Evolutionary conservation across 192 early-diverging fungal genomes (phyloP).

Genomic region (Mortierella antarctica): DNA sequence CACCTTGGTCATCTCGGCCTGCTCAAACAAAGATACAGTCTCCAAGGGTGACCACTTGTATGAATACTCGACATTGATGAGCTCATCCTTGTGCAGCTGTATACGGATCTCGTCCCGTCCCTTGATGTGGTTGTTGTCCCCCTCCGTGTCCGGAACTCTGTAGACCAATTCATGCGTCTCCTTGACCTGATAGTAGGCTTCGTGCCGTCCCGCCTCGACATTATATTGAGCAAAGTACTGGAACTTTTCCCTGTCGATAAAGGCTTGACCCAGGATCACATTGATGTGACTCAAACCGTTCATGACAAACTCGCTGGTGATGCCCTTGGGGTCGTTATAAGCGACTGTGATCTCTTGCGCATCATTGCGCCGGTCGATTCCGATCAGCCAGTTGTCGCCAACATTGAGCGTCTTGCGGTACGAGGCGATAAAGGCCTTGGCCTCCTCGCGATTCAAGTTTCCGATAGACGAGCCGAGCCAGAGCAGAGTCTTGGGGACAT

Average conservation of each 20-base stretch:
- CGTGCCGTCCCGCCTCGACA: conserved; percentile 76
- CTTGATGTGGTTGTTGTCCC: background rate
- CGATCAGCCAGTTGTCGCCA: conserved; percentile 85
- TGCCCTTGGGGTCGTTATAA: conserved; percentile 85
- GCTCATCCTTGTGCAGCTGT: conserved; percentile 74
- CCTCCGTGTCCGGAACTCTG: conserved; percentile 5
- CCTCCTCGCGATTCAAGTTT: conserved; percentile 74
- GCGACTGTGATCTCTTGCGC: conserved; percentile 75
- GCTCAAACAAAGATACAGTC: conserved; percentile 59
- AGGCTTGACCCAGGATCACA: conserved; percentile 64
- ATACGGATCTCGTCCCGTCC: conserved; percentile 43
- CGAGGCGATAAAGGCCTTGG: conserved; percentile 70
- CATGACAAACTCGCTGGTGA: conserved; percentile 86
- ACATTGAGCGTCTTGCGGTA: conserved; percentile 69
- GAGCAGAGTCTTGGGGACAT: conserved; percentile 76
- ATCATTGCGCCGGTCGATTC: conserved; percentile 87
- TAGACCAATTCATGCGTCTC: conserved; percentile 62
- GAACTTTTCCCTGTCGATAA: conserved; percentile 76
- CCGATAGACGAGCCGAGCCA: conserved; percentile 96
- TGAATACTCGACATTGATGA: conserved; percentile 90
- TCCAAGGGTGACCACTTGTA: conserved; percentile 83
- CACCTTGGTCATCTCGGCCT: conserved; percentile 56
- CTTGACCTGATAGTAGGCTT: conserved; percentile 78
- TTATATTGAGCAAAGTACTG: conserved; percentile 83
- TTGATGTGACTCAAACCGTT: conserved; percentile 87